Evolutionary conservation across 2,329 filamentous ascomycete species (phyloP).

Genomic region (Aspergillus nomiae): DNA sequence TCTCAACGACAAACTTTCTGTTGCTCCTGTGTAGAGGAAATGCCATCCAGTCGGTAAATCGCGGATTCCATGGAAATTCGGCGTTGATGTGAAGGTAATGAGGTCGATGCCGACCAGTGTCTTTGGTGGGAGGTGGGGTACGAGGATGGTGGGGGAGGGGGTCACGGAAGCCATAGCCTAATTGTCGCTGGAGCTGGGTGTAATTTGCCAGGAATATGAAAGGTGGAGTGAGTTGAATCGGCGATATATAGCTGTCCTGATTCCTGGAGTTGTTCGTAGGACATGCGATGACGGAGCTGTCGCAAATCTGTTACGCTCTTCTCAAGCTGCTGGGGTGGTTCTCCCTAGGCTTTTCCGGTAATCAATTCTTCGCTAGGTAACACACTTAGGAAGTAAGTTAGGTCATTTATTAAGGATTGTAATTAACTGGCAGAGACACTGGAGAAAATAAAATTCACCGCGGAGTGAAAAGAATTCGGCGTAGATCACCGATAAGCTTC

Average conservation of each 20-base stretch:
- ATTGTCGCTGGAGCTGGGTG: not conserved
- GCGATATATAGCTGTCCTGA: not conserved
- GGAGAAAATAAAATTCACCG: not conserved
- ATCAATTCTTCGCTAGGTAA: not conserved
- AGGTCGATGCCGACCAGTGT: conserved; percentile 55
- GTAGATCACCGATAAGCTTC: not conserved
- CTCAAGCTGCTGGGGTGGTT: not conserved
- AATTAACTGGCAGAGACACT: not conserved
- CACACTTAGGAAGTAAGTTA: too few relatives aligned
- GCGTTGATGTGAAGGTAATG: conserved; percentile 64
- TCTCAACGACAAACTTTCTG: conserved; percentile 60
- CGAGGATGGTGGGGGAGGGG: conserved; percentile 46
- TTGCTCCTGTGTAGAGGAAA: conserved; percentile 63
- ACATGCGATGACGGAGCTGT: not conserved
- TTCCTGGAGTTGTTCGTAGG: not conserved
- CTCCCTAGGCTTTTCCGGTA: not conserved
- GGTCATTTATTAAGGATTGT: not conserved
- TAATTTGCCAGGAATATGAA: not conserved
- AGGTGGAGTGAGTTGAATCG: not conserved
- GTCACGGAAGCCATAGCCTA: conserved; percentile 13
- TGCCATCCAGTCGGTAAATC: conserved; percentile 61
- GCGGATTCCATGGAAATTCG: conserved; percentile 63
- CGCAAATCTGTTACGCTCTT: not conserved
- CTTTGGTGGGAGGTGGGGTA: conserved; percentile 48
- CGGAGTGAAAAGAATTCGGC: not conserved